Evolutionary conservation across 495 filamentous ascomycete species (phyloP).

Genomic region (Acidiella bohemica): DNA sequence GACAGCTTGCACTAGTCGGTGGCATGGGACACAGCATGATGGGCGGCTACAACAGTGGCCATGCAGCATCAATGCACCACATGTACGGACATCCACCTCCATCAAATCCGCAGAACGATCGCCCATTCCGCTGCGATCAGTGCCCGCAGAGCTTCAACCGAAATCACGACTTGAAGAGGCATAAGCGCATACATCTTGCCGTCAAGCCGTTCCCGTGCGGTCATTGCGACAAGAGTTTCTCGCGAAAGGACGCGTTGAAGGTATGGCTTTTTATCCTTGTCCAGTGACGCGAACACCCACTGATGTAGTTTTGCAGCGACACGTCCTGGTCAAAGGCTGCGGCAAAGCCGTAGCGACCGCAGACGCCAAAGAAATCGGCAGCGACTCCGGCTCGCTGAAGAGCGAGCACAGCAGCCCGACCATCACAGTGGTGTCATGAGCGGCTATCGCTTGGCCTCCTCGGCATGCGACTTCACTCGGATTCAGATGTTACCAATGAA

Average conservation of each 20-base stretch:
- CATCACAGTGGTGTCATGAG: constrained; percentile 17
- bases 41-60: constrained; percentile 43
- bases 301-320: constrained; percentile 47
- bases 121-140: constrained; percentile 87
- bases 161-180: constrained; percentile 92
- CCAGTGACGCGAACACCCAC: constrained; percentile 12
- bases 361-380: constrained; percentile 26
- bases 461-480: too few relatives aligned
- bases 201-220: constrained; percentile 91
- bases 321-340: constrained; percentile 88
- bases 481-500: too few relatives aligned
- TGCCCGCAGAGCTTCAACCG: constrained; percentile 91
- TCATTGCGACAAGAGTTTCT: constrained; percentile 94
- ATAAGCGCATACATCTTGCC: constrained; percentile 86
- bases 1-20: constrained; percentile 55
- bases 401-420: constrained; percentile 11
- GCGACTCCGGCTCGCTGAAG: constrained; percentile 25
- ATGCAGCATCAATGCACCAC: constrained; percentile 42
- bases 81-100: constrained; percentile 37
- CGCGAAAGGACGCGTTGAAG: constrained; percentile 92
- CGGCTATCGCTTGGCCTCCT: too few relatives aligned
- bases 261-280: constrained; percentile 36
- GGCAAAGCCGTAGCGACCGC: constrained; percentile 38
- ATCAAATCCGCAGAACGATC: constrained; percentile 48
- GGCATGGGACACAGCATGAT: constrained; percentile 40